Percentiles rank a stretch among this genome's conserved stretches.
Evolutionary conservation across 176 grass and related monocot species (phyloP).

Genomic region (Oryza glumipatula): DNA sequence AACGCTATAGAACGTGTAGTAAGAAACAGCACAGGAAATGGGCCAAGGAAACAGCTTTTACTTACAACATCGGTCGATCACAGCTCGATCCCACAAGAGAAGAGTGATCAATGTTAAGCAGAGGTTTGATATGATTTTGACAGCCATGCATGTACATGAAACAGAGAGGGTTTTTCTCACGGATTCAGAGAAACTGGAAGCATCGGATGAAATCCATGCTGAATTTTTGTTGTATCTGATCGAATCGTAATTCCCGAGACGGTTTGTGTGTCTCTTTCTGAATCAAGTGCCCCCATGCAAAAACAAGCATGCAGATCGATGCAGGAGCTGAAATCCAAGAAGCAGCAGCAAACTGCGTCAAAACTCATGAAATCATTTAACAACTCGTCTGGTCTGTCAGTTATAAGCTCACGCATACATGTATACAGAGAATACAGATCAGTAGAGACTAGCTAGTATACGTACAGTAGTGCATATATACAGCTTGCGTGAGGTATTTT

Average conservation of each 20-base stretch:
- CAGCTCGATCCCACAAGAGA: neutral
- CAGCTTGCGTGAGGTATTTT: neutral
- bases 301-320: neutral
- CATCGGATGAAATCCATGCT: neutral
- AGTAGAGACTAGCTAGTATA: neutral
- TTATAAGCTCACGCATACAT: neutral
- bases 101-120: neutral
- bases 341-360: neutral
- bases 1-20: slow-evolving; percentile 35
- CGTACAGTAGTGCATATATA: neutral
- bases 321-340: slow-evolving; percentile 32
- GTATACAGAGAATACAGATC: neutral
- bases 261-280: neutral
- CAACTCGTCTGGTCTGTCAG: neutral
- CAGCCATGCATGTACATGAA: neutral
- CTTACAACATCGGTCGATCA: neutral
- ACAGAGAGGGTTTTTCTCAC: neutral
- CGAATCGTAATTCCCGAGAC: neutral
- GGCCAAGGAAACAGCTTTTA: slow-evolving; percentile 21
- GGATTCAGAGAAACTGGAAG: neutral
- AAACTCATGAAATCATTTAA: slow-evolving; percentile 23
- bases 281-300: neutral
- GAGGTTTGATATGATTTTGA: neutral
- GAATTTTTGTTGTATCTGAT: neutral
- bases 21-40: slow-evolving; percentile 31